phyloP scores from a whole-genome alignment of 164 flowering plant genomes.

The Chloranthus sessilifolius region DNA sequence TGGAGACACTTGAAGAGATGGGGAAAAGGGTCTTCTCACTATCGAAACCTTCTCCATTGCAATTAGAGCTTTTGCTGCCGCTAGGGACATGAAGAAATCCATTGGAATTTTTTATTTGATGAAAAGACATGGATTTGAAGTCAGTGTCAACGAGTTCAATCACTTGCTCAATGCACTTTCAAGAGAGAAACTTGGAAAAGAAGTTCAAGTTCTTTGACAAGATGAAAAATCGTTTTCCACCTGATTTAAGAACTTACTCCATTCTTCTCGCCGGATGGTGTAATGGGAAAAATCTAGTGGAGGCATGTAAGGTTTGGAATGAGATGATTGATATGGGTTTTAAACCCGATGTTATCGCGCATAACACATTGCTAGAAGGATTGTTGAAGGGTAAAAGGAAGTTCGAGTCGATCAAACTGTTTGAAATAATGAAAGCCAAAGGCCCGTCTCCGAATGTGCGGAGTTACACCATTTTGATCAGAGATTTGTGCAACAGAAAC shows the following conservation, averaged over 20 bases:
- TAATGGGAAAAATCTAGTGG: constrained; percentile 60
- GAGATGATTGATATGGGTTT: constrained; percentile 76
- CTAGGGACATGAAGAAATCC: constrained; percentile 81
- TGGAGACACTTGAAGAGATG: constrained; percentile 77
- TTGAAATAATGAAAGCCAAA: constrained; percentile 76
- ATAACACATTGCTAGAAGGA: constrained; percentile 78
- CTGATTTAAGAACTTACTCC: constrained; percentile 56
- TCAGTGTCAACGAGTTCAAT: constrained; percentile 54
- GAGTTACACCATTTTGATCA: constrained; percentile 70
- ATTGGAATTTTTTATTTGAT: constrained; percentile 75
- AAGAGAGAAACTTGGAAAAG: constrained; percentile 73
- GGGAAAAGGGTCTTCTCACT: constrained; percentile 60
- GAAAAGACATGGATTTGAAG: constrained; percentile 60
- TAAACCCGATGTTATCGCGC: constrained; percentile 72
- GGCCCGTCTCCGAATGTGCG: constrained; percentile 67
- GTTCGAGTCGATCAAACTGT: constrained; percentile 77
- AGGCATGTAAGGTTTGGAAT: constrained; percentile 81
- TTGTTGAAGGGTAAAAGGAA: constrained; percentile 45
- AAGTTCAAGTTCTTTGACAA: constrained; percentile 74
- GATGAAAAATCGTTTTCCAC: constrained; percentile 57
- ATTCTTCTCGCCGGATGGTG: constrained; percentile 91
- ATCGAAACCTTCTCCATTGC: constrained; percentile 69
- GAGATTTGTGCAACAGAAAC: constrained; percentile 56
- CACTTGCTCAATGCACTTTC: constrained; percentile 70
- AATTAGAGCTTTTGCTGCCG: constrained; percentile 69